Percentiles rank a stretch among this genome's conserved stretches.
These are phyloP conservation scores for Coemansia sp. DNA, from an alignment of 192 early-diverging fungal genomes.

Conservation along the genomic window DNA sequence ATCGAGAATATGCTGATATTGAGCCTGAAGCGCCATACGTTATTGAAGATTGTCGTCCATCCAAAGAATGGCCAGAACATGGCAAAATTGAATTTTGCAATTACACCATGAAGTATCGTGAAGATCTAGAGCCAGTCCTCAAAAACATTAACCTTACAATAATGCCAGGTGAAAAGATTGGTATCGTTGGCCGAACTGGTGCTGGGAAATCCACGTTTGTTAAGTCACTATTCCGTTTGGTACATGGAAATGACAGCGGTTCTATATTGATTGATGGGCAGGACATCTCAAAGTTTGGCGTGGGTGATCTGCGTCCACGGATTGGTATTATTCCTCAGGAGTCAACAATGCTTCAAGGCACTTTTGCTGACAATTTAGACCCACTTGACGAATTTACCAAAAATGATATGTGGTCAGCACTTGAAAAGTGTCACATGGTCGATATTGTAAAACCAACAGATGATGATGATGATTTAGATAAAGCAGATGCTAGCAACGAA, in stretches of 20 bases:
- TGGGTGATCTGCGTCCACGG: conserved; percentile 49
- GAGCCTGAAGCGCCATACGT: background rate
- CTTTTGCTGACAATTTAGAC: conserved; percentile 62
- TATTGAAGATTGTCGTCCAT: background rate
- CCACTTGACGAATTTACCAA: background rate
- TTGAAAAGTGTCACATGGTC: background rate
- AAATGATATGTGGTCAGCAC: background rate
- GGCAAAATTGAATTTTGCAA: background rate
- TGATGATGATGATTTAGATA: background rate
- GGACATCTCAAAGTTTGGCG: conserved; percentile 52
- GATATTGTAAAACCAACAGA: background rate
- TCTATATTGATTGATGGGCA: conserved; percentile 52
- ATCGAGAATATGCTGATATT: too few relatives aligned
- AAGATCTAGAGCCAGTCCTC: background rate
- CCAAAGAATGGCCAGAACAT: background rate
- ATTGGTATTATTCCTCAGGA: conserved; percentile 63
- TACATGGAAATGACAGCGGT: conserved; percentile 36
- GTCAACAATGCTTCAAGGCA: conserved; percentile 59
- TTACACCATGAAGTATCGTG: background rate
- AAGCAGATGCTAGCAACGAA: too few relatives aligned
- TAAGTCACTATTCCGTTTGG: background rate
- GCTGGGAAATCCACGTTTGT: background rate
- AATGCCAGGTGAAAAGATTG: background rate
- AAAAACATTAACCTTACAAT: background rate
- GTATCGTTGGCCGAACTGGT: background rate